Evolutionary conservation across 441 rosid species (phyloP).

Genomic region (Adansonia madagascariensis): DNA sequence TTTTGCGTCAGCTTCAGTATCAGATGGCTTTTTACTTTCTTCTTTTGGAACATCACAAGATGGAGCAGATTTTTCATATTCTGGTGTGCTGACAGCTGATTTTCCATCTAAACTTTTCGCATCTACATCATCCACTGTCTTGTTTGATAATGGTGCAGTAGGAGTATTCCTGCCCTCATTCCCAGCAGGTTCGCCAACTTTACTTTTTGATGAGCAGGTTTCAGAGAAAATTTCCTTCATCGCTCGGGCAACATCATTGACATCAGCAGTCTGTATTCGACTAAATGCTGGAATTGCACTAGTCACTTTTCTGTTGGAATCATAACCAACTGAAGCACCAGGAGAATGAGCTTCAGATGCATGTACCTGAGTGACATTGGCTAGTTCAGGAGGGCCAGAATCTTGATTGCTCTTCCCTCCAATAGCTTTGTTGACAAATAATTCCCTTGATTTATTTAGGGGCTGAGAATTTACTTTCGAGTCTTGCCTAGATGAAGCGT

Average conservation of each 20-base stretch:
- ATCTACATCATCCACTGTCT: conserved; percentile 27
- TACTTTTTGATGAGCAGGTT: conserved; percentile 58
- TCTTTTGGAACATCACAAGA: conserved; percentile 29
- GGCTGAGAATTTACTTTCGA: conserved; percentile 33
- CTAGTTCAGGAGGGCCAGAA: conserved; percentile 37
- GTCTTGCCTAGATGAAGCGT: conserved; percentile 42
- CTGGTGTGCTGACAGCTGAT: conserved; percentile 8
- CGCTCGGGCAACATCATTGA: conserved; percentile 80
- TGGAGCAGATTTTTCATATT: conserved; percentile 36
- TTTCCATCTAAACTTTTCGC: conserved; percentile 35
- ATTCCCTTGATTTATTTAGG: conserved; percentile 41
- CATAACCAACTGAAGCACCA: conserved; percentile 40
- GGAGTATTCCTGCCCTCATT: conserved; percentile 39
- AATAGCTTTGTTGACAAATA: conserved; percentile 36
- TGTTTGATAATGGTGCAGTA: conserved; percentile 32
- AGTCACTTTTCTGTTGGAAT: conserved; percentile 45
- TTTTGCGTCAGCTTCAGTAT: conserved; percentile 11
- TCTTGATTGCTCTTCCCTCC: conserved; percentile 44
- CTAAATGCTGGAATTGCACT: conserved; percentile 42
- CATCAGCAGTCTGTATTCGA: conserved; percentile 65
- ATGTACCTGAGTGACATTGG: conserved; percentile 40
- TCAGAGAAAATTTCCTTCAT: conserved; percentile 85
- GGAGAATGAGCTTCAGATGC: conserved; percentile 33
- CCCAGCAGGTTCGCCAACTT: conserved; percentile 46
- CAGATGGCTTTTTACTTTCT: conserved; percentile 25